Evolutionary conservation across 1,284 basidiomycete species (phyloP), one percentile per base, ranked within the genome.

Genomic region (Melampsora americana): DNA sequence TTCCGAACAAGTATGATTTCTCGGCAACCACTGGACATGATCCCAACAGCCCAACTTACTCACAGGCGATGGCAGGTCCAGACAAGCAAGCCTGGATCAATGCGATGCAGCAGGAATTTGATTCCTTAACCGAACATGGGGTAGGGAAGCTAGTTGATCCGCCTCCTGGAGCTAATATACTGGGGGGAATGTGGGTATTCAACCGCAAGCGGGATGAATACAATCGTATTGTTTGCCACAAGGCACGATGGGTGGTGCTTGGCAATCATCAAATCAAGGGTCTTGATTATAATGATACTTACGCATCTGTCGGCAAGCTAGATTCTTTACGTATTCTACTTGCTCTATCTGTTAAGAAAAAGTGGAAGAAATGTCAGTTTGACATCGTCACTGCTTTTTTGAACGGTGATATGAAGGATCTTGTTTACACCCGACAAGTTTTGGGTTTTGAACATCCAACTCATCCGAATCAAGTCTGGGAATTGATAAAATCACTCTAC

Each of bases 261-360:
- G 68, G 68, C 23, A 69, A 60, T 26, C 68, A 69, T 28, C 68
- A 60, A 61, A 56, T 39, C n/a, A n/a, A n/a, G n/a, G n/a, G n/a
- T n/a, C 12, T n/a, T 5, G 50, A 69, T 23, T 69, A 56, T 32
- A 60, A 32, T 28, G 20, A 60, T 1, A 69, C 32, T 23, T 69
- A 60, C 23, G 50, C 68, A n/a, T 69, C 68, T 2, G 68, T 67
- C 2, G 42, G 39, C 2, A n/a, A 28, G 26, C 30, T 61, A 2
- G 60, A 61, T 23, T 61, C 60, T 16, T 26, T 61, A 20, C 20
- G 30, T 23, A 26, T 61, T 4, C 60, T 61, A 5, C 28, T 61
- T 5, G n/a, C 60, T 3, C 20, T 61, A 5, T 35, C 35, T 35
- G 9, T 9, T n/a, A n/a, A n/a, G 5, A 35, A 4, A 3, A 35